Evolutionary conservation across 495 filamentous ascomycete genomes (phyloP), one percentile per base, ranked within the genome.

Genomic region (Alectoria sarmentosa): DNA sequence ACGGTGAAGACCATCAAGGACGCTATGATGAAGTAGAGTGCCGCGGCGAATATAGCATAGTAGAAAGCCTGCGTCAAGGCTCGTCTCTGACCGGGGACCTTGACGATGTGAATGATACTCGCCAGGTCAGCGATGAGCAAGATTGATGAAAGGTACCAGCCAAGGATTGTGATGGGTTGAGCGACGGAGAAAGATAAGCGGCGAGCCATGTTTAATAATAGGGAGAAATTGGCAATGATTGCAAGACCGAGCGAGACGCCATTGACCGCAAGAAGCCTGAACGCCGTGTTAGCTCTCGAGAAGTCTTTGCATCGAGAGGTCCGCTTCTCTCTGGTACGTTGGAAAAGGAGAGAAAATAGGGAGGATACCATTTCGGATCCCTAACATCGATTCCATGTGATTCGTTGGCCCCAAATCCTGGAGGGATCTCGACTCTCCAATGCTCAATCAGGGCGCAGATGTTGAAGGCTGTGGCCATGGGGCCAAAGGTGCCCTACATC

Each of bases 381-480:
- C 70, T 26, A 41, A 92, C 74, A 65, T 79, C 78, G 19, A 73
- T 30, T 6, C 81, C 88, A 63, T 80, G 72, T 61, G 69, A 74
- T 66, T 82, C 76, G 39, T 73, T 73, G 44, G 68, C 73, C 10
- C 78, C 81, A 3, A 84, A 78, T 11, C 77, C 81, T 11, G 83
- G 80, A 9, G 78, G 79, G 55, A 86, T 80, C 58, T 80, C 79
- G 66, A 87, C 84, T 58, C 88, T 79, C 91, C 91, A 95, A 54
- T 84, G 80, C 67, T 84, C 78, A 9, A 86, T 84, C 41, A 96
- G 76, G 34, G 89, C 86, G 71, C 88, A 90, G 46, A 96, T 86
- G 72, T 82, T 89, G 80, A 96, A 91, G 26, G 88, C 86, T 79
- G 77, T 87, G 28, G 90, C 91, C 63, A 94, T 89, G 6, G 91